A percentile compares a stretch with the other conserved stretches of the same genome.
These are phyloP conservation scores for Eragrostis nindensis DNA, from an alignment of 176 grass and related monocot genomes.

Conservation along the genomic window DNA sequence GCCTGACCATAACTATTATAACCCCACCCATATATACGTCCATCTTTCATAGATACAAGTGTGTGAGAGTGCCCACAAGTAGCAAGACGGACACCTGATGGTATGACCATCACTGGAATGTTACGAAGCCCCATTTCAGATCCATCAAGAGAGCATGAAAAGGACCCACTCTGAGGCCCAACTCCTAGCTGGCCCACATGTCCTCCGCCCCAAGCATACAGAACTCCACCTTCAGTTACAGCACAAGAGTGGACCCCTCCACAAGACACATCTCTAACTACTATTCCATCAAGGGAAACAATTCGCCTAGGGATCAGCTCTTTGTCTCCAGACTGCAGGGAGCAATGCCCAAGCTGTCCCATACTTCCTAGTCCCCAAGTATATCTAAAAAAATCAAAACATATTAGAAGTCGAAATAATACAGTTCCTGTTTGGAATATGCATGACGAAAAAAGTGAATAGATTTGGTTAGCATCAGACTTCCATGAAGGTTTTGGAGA, in stretches of 20 bases:
- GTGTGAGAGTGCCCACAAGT: constrained; percentile 94
- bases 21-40: constrained; percentile 90
- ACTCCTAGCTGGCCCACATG: constrained; percentile 82
- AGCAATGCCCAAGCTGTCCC: constrained; percentile 95
- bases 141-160: constrained; percentile 63
- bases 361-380: constrained; percentile 94
- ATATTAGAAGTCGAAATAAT: constrained; percentile 28
- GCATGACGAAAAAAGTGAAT: background rate
- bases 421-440: background rate
- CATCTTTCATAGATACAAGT: constrained; percentile 80
- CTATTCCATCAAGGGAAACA: constrained; percentile 76
- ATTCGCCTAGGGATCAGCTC: constrained; percentile 83
- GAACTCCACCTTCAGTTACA: constrained; percentile 69
- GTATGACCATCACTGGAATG: constrained; percentile 77
- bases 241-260: constrained; percentile 94
- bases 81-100: constrained; percentile 66
- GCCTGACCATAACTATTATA: constrained; percentile 97
- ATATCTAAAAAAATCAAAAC: constrained; percentile 70
- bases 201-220: constrained; percentile 84
- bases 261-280: constrained; percentile 68
- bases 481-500: constrained; percentile 20
- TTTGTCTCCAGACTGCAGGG: constrained; percentile 78
- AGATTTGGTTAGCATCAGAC: constrained; percentile 12
- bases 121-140: constrained; percentile 68
- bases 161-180: constrained; percentile 59